Conservation (phyloP, 257 asterid genomes). For the Solanum okadae region DNA sequence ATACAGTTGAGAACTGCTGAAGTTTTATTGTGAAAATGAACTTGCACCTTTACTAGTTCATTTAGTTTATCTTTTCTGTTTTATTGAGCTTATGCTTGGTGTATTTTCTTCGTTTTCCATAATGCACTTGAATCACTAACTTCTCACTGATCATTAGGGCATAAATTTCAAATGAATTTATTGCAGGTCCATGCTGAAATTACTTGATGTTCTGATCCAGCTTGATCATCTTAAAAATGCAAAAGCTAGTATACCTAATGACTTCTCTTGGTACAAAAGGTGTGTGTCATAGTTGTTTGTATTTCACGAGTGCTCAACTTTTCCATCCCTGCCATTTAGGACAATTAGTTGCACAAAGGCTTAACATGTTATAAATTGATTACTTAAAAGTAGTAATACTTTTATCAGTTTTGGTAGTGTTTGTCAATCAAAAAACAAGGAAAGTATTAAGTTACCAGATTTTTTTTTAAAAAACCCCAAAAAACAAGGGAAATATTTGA, state of each 20-base stretch:
- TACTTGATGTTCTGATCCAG: constrained; percentile 89
- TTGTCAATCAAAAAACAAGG: not conserved
- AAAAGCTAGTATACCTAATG: constrained; percentile 98
- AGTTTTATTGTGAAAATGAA: not conserved
- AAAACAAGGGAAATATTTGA: not conserved
- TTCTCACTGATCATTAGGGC: not conserved
- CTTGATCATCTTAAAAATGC: constrained; percentile 99
- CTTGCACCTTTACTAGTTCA: not conserved
- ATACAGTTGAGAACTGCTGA: not conserved
- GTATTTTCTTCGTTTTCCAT: not conserved
- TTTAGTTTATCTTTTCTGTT: not conserved
- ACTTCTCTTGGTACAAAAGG: constrained; percentile 99
- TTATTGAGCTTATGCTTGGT: not conserved
- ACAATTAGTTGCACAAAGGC: not conserved
- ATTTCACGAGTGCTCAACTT: not conserved
- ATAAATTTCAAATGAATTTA: constrained; percentile 1
- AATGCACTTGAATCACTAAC: not conserved
- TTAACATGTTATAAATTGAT: not conserved
- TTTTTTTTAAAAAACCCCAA: not conserved
- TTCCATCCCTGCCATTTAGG: not conserved
- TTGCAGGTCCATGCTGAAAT: constrained; percentile 93
- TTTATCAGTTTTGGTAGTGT: not conserved
- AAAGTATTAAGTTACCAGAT: not conserved
- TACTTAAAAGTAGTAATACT: not conserved
- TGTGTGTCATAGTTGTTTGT: not conserved